phyloP scores from a whole-genome alignment of 371 early-diverging fungal genomes.

The Lichtheimia ornata region DNA sequence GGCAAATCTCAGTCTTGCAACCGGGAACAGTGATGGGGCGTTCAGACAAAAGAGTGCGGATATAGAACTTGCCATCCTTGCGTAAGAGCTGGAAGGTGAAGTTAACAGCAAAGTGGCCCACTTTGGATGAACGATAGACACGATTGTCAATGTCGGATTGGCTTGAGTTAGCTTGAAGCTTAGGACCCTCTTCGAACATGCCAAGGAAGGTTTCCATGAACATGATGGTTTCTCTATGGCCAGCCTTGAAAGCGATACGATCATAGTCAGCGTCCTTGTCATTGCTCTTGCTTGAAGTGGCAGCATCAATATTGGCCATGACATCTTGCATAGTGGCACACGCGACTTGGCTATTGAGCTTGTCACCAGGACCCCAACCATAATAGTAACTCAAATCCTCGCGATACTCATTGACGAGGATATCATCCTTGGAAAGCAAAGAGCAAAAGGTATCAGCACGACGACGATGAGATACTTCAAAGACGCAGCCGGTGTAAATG shows the following conservation, averaged over 20 bases:
- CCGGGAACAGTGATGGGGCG: constrained; percentile 15
- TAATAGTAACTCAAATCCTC: constrained; percentile 40
- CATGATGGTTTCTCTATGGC: constrained; percentile 39
- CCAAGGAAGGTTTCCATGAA: constrained; percentile 36
- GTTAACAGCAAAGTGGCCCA: constrained; percentile 12
- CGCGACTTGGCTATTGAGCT: constrained; percentile 31
- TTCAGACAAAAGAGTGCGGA: constrained; percentile 16
- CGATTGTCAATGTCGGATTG: constrained; percentile 12
- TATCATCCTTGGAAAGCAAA: constrained; percentile 27
- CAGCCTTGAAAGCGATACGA: constrained; percentile 27
- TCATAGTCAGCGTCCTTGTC: not conserved
- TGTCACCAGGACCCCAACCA: constrained; percentile 34
- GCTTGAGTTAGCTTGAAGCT: constrained; percentile 1
- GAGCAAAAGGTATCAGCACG: constrained; percentile 30
- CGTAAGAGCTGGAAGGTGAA: constrained; percentile 11
- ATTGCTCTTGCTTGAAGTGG: not conserved
- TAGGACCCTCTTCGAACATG: constrained; percentile 20
- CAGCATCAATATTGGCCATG: constrained; percentile 22
- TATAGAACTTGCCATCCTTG: constrained; percentile 2
- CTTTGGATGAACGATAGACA: constrained; percentile 13
- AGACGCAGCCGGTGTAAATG: constrained; percentile 33
- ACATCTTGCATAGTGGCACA: constrained; percentile 26
- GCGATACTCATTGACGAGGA: constrained; percentile 32
- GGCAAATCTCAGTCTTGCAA: constrained; percentile 16
- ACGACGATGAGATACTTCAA: constrained; percentile 28